Evolutionary conservation across 257 asterid genomes (phyloP), one percentile per base, ranked within the genome.

Genomic region (Plectranthus barbatus): DNA sequence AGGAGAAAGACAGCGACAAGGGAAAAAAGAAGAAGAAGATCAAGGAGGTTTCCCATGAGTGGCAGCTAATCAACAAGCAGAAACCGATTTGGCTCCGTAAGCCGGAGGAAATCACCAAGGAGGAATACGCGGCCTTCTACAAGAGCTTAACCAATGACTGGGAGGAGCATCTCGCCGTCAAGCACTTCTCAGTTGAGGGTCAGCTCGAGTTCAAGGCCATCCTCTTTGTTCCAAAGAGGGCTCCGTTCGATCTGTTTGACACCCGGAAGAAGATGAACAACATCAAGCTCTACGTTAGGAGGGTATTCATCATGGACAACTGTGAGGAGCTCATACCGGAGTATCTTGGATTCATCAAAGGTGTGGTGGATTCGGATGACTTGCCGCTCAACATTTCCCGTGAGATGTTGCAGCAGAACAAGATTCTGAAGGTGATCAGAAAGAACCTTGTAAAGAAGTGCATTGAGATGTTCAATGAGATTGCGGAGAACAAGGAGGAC

Each of bases 101-200:
- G 47, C 89, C 96, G 0, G 96, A 88, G 52, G 96, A 88, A 26
- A 85, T 88, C n/a, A 76, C 94, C 1, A 85, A 85, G 72, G 95
- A 86, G 0, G 96, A 88, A 13, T 88, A 88, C 4, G 94, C 92
- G 14, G 60, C 96, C 0, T 88, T 88, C 79, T 88, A 88, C 78
- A 85, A 85, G 83, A 88, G 94, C 78, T 31, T 88, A 57, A 88
- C 96, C 0, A 85, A 88, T 31, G 96, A 88, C 29, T 88, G 96
- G 96, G 94, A 88, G 61, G 96, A 88, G 0, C 95, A 88, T 46
- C 94, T 88, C 17, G 94, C 95, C 4, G 96, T 88, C 29, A 83
- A 88, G 57, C 95, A 88, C 54, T 88, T 88, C 70, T 85, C 96
- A 6, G 95, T 88, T 1, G 96, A 88, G 42, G 96, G 96, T 3